Base-by-base conservation (phyloP, 768 basidiomycete genomes). In the Neoboletus magnificus region DNA sequence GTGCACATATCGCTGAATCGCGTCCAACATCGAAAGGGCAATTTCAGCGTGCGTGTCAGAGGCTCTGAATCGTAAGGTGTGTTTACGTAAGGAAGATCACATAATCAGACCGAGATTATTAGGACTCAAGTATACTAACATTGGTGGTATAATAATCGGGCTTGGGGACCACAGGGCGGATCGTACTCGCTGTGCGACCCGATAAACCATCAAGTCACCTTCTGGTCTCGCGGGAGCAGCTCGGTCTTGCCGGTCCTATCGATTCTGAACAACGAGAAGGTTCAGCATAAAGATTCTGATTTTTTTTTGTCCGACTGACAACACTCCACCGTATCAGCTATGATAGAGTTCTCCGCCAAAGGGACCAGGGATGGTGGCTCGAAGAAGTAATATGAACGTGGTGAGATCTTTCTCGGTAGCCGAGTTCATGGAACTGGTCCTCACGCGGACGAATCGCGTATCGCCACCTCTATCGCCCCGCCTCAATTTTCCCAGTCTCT, bases 1-100 rank as follows among this genome's bases (percentile, higher is more conserved):
- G 55, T 74, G 74, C 54, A 86, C 63, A 69, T 79, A 86, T 47
- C 71, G 73, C 50, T 72, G 72, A 23, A 83, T 59, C 37, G 72
- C 62, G 48, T 72, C 57, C 41, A 83, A 62, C 83, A 84, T 83
- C 16, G n/a, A 39, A 15, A 45, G 15, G 18, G 15, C 43, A 30
- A 10, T 29, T 43, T 22, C 3, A n/a, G 13, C 54, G 29, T 13
- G 32, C 20, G 18, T n/a, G 41, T 10, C 36, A n/a, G 18, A 9
- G 36, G n/a, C n/a, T n/a, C 35, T 18, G 13, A 15, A 30, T 10
- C 29, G 42, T 15, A 1, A 3, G 8, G 13, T 18, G 3, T n/a
- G 1, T 5, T 63, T 63, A 63, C 47, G 46, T 62, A 62, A 62
- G 2, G 18, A 10, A 5, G 39, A 52, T 57, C 40, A 57, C 49